Evolutionary conservation across 192 early-diverging fungal genomes (phyloP), one percentile per base, ranked within the genome.

Genomic region (Entomortierella lignicola): DNA sequence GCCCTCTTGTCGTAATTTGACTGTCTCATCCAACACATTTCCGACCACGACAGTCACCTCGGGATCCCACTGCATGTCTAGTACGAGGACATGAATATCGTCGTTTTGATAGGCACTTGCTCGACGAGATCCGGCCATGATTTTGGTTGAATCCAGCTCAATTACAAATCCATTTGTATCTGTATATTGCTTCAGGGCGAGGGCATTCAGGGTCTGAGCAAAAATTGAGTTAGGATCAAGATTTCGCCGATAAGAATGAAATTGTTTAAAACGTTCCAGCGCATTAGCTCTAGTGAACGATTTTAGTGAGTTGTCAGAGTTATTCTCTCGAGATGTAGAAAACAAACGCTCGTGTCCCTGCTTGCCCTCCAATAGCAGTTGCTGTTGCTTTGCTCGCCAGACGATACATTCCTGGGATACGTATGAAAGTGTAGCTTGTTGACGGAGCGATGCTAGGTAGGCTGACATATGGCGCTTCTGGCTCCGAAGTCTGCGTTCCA

Each of bases 31-130:
- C 17, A 77, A 51, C 18, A 77, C 73, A 44, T 77, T 77, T 55
- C 73, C 73, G 4, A 77, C 73, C 8, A 77, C 73, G 29, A 77
- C 73, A 10, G 60, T 63, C 18, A 77, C 73, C 55, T 77, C 73
- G 1, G 73, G 73, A 37, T 77, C 73, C 73, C 73, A 77, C 20
- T 77, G 73, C 73, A 77, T 77, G 50, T 77, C 73, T 7, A 77
- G 47, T 5, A 77, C 73, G 6, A 77, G 66, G 0, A 77, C 73
- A 56, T 77, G 73, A 39, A 77, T 48, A 21, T 77, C 73, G 11
- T 77, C 73, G 39, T 77, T 77, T 23, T 69, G 73, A 30, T 77
- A 77, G 2, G 73, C 15, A 12, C 31, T 42, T n/a, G 75, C 75
- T 12, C 75, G 55, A 39, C 75, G 48, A 30, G 75, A 79, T 31